Conservation (phyloP, 177 flowering plant species). For the Telopea speciosissima region DNA sequence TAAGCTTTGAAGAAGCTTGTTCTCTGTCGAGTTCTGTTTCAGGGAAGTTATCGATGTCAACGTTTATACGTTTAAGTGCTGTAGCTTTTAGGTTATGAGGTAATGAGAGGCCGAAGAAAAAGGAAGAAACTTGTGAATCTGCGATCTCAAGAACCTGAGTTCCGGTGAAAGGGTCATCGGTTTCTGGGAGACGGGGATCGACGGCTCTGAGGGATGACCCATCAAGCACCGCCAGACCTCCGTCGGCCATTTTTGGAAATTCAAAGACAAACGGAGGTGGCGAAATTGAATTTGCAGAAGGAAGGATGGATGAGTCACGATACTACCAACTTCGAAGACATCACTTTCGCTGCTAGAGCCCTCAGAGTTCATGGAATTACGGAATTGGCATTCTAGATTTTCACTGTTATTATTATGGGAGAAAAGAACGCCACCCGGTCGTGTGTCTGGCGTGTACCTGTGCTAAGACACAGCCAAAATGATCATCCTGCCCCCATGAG, state of each 20-base stretch:
- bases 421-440: too few relatives aligned
- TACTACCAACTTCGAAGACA: neutral
- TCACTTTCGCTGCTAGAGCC: neutral
- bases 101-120: slow-evolving; percentile 44
- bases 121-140: slow-evolving; percentile 36
- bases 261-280: slow-evolving; percentile 15
- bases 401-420: too few relatives aligned
- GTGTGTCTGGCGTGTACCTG: too few relatives aligned
- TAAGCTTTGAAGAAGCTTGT: slow-evolving; percentile 25
- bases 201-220: slow-evolving; percentile 37
- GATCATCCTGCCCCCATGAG: too few relatives aligned
- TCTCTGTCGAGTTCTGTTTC: slow-evolving; percentile 22
- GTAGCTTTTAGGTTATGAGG: slow-evolving; percentile 42
- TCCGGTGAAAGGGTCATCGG: slow-evolving; percentile 30
- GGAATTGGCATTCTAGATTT: too few relatives aligned
- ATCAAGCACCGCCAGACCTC: slow-evolving; percentile 47
- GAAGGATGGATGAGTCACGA: neutral
- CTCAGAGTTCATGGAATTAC: too few relatives aligned
- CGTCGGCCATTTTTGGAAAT: slow-evolving; percentile 40
- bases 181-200: slow-evolving; percentile 22
- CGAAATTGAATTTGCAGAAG: neutral
- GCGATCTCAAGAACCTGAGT: slow-evolving; percentile 43
- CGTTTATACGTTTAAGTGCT: slow-evolving; percentile 35
- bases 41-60: slow-evolving; percentile 26
- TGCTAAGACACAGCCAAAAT: too few relatives aligned